phyloP scores from a whole-genome alignment of 148 eudicot species.

The Vaccinium macrocarpon region DNA sequence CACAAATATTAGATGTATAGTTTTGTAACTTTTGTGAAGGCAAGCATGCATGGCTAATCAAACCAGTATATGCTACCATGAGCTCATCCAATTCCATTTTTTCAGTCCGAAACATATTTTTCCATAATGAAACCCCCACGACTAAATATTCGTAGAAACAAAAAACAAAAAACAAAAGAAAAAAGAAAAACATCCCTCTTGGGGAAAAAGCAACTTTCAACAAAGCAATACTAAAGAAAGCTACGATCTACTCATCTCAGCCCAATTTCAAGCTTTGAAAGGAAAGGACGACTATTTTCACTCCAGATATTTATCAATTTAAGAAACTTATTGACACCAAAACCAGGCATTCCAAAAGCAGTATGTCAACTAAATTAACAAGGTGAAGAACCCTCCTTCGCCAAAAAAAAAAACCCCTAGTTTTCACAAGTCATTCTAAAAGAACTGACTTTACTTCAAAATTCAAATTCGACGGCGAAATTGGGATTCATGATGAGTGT shows the following conservation, averaged over 20 bases:
- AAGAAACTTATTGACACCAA: neutral
- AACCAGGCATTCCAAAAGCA: neutral
- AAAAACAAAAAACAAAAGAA: too few relatives aligned
- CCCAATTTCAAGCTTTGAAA: constrained; percentile 2
- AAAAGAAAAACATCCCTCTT: neutral
- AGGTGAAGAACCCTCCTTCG: too few relatives aligned
- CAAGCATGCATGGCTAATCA: neutral
- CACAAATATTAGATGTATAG: neutral
- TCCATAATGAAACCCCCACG: neutral
- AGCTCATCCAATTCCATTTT: neutral
- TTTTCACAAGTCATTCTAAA: too few relatives aligned
- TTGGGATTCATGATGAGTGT: too few relatives aligned
- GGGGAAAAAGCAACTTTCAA: neutral
- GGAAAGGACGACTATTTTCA: neutral
- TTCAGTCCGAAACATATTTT: neutral
- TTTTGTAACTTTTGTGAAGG: neutral
- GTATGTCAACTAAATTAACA: neutral
- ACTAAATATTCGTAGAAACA: neutral
- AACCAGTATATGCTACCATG: neutral
- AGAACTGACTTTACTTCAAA: too few relatives aligned
- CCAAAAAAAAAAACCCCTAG: too few relatives aligned
- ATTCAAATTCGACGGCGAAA: too few relatives aligned
- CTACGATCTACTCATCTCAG: neutral
- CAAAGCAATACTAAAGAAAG: neutral
- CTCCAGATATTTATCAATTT: neutral